Percentiles rank a stretch among this genome's conserved stretches.
Evolutionary conservation across 2,329 filamentous ascomycete species (phyloP).

Genomic region (Sarocladium oryzae): DNA sequence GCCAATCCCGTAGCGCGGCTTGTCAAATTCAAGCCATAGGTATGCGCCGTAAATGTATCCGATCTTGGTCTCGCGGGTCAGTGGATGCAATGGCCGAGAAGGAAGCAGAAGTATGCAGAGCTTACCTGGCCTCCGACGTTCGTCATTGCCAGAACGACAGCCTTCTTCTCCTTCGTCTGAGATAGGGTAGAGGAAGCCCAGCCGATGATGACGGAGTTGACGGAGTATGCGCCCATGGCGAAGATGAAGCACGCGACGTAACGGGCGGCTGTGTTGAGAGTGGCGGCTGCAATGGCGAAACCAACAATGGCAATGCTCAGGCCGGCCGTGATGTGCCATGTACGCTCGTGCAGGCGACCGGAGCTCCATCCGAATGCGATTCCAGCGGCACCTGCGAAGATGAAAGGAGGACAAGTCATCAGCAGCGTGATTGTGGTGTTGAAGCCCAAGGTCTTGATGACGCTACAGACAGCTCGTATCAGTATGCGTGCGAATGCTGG

Average conservation of each 20-base stretch:
- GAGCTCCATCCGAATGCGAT: constrained; percentile 43
- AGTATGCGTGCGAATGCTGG: background rate
- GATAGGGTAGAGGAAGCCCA: constrained; percentile 38
- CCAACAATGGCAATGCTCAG: constrained; percentile 34
- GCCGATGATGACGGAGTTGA: constrained; percentile 40
- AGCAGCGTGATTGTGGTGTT: constrained; percentile 42
- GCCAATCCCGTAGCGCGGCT: constrained; percentile 37
- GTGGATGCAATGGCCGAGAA: no score
- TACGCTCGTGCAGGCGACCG: constrained; percentile 40
- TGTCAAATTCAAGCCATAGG: constrained; percentile 39
- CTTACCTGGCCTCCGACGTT: constrained; percentile 34
- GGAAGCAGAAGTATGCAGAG: no score
- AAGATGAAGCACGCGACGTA: constrained; percentile 38
- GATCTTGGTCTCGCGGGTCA: constrained; percentile 21
- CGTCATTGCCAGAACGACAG: constrained; percentile 40
- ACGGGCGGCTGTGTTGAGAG: constrained; percentile 31
- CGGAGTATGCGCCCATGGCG: constrained; percentile 34
- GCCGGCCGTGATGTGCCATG: constrained; percentile 42
- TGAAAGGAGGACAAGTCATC: constrained; percentile 46
- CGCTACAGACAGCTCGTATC: constrained; percentile 16
- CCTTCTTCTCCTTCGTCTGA: constrained; percentile 44
- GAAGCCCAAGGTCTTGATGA: constrained; percentile 44
- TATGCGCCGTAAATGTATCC: constrained; percentile 46
- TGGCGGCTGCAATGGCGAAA: constrained; percentile 32
- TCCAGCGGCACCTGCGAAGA: constrained; percentile 39